phyloP scores from a whole-genome alignment of 1,284 basidiomycete species.

The Pseudozyma pruni region DNA sequence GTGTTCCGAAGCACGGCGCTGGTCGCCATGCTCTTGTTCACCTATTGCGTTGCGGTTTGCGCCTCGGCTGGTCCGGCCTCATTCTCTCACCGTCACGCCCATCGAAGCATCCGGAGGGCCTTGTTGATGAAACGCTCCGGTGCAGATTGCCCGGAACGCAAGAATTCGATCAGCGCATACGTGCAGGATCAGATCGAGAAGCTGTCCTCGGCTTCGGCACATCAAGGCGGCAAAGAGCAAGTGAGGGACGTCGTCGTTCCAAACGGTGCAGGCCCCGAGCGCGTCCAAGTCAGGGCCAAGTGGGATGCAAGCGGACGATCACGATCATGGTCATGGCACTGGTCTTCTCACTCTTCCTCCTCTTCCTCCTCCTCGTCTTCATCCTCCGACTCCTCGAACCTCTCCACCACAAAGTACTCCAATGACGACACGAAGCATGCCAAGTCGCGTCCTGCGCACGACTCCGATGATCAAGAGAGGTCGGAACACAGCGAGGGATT shows the following conservation, averaged over 20 bases:
- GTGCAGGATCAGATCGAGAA: constrained; percentile 16
- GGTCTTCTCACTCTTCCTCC: constrained; percentile 27
- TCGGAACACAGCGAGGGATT: background rate
- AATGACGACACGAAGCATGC: background rate
- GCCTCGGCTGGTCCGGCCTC: constrained; percentile 8
- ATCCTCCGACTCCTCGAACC: background rate
- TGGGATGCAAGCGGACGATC: constrained; percentile 8
- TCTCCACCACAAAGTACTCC: background rate
- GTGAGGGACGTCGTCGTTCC: constrained; percentile 2
- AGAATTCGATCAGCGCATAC: background rate
- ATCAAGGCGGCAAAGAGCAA: constrained; percentile 11
- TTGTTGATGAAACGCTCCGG: constrained; percentile 9
- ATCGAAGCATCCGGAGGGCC: background rate
- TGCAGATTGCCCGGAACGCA: constrained; percentile 6
- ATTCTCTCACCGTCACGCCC: background rate
- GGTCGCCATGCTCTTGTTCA: constrained; percentile 21
- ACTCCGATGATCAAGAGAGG: background rate
- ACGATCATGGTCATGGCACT: constrained; percentile 33
- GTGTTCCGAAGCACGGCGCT: constrained; percentile 26
- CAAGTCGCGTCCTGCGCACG: too few relatives aligned
- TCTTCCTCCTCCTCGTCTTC: constrained; percentile 18
- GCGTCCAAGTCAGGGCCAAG: constrained; percentile 19
- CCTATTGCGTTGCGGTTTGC: background rate
- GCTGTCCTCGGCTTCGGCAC: constrained; percentile 12
- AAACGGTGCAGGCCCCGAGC: background rate